phyloP scores from a whole-genome alignment of 495 filamentous ascomycete genomes.

The Tuber melanosporum region DNA sequence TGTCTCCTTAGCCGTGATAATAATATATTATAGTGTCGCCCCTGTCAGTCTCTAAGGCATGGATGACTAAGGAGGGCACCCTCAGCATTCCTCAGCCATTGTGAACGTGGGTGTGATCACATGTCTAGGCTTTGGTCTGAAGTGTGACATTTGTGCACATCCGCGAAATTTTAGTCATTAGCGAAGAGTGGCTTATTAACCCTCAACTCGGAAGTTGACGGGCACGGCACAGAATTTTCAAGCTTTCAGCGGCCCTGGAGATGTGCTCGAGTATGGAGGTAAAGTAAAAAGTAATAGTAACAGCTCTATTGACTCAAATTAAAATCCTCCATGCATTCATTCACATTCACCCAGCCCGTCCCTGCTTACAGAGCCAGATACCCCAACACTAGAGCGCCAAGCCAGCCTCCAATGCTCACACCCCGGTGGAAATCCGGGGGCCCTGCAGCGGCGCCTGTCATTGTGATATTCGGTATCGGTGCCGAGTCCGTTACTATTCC shows the following conservation, averaged over 20 bases:
- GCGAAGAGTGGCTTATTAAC: too few species aligned
- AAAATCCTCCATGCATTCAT: not conserved
- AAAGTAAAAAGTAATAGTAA: not conserved
- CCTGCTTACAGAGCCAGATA: not conserved
- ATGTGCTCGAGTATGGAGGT: too few species aligned
- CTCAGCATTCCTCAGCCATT: not conserved
- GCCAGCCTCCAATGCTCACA: not conserved
- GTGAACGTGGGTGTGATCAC: not conserved
- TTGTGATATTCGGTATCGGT: not conserved
- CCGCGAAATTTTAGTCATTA: too few species aligned
- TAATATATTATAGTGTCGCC: too few species aligned
- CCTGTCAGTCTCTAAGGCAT: too few species aligned
- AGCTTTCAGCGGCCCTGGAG: too few species aligned
- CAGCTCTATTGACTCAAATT: not conserved
- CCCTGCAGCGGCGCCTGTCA: not conserved
- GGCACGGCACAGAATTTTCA: too few species aligned
- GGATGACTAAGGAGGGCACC: too few species aligned
- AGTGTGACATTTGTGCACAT: too few species aligned
- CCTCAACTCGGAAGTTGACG: too few species aligned
- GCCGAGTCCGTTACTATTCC: not conserved
- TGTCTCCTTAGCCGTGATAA: too few species aligned
- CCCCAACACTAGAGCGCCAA: not conserved
- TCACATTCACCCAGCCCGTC: not conserved
- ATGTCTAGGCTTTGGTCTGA: too few species aligned
- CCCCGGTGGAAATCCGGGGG: not conserved